Evolutionary conservation across 2,329 filamentous ascomycete species (phyloP), one percentile per base, ranked within the genome.

Genomic region (Diaporthe aspalathi): DNA sequence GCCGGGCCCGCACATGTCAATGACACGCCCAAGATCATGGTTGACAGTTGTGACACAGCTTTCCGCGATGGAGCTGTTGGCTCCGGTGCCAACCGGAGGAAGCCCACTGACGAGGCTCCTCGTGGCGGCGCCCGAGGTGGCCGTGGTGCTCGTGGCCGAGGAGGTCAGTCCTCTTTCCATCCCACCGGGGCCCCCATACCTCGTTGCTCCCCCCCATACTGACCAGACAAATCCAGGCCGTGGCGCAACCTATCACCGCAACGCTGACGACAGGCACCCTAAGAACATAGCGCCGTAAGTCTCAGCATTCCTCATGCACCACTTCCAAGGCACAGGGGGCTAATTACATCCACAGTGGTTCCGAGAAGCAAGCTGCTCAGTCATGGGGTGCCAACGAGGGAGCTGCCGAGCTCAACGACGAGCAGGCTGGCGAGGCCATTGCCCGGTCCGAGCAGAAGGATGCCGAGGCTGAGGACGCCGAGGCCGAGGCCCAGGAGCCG

Each of bases 21-120:
- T 56, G 50, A 70, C 65, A 29, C 47, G 56, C 63, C 70, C 74
- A 70, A n/a, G n/a, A 77, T 70, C 29, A 40, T 40, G 53, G 29
- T 67, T 69, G 72, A 73, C 71, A 43, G 52, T 69, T 70, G 68
- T 45, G 38, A 35, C 71, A 32, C 78, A 97, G 95, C 94, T 81
- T 96, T 94, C 92, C 94, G 93, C 82, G 94, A 97, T 86, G 93
- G 93, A 81, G 90, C 90, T 80, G 94, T 92, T 81, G 95, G 94
- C 77, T 88, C 90, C 81, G 88, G 89, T 79, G 92, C 89, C 88
- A 98, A 98, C 90, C 93, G 94, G 79, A 88, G 87, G 82, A 93
- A 93, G 84, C 86, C 92, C 77, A 92, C 90, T 73, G 94, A 95
- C 73, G 93, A 95, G 82, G 84, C 78, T 74, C 77, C 88, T 74